Conservation (phyloP, 441 rosid genomes). For the Kokia cookei region DNA sequence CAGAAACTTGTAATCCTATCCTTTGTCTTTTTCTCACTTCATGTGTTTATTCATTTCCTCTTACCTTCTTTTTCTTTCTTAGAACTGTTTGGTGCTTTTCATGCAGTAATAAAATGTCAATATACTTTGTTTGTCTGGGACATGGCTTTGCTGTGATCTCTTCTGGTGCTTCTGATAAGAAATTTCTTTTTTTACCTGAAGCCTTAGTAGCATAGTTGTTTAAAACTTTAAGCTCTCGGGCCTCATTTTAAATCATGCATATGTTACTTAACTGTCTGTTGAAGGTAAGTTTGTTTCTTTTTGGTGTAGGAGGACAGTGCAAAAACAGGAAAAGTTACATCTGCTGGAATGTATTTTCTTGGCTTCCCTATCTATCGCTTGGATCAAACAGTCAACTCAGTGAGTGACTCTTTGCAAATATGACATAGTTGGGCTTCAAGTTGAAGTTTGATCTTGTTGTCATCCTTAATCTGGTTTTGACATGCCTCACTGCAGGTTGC, state of each 20-base stretch:
- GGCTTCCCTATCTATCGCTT: slow-evolving; percentile 86
- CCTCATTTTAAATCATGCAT: background rate
- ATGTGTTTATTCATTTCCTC: background rate
- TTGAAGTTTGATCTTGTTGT: slow-evolving; percentile 6
- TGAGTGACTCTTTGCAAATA: slow-evolving; percentile 25
- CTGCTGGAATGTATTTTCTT: slow-evolving; percentile 97
- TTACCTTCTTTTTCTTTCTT: background rate
- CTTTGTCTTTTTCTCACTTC: background rate
- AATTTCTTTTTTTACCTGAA: background rate
- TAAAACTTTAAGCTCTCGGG: background rate
- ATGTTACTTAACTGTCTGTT: background rate
- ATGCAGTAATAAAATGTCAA: background rate
- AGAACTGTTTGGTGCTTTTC: background rate
- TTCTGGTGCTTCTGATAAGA: background rate
- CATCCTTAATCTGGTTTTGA: slow-evolving; percentile 7
- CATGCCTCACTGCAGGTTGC: slow-evolving; percentile 41
- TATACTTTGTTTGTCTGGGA: background rate
- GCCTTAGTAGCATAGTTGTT: background rate
- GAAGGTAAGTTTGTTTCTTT: background rate
- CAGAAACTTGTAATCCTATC: background rate
- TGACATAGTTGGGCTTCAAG: background rate
- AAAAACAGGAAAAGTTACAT: slow-evolving; percentile 68
- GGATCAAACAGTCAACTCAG: slow-evolving; percentile 68
- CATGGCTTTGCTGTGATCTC: background rate
- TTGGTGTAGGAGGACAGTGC: slow-evolving; percentile 69